Percentiles rank a stretch among this genome's conserved stretches.
These are phyloP conservation scores for Septoria linicola DNA, from an alignment of 2,329 filamentous ascomycete species.

Conservation along the genomic window DNA sequence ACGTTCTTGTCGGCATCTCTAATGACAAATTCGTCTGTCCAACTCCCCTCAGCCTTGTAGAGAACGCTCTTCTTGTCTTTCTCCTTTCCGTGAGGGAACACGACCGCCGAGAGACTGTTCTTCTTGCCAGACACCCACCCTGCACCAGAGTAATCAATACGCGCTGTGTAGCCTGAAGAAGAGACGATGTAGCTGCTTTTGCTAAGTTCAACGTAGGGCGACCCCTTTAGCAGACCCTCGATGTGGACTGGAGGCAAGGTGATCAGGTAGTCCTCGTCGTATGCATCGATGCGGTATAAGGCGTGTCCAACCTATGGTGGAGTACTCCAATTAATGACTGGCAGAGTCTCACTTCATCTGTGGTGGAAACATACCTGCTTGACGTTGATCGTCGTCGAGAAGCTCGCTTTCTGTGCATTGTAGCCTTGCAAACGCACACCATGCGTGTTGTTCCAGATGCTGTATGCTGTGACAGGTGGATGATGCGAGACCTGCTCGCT, in stretches of 20 bases:
- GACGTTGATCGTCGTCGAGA: slow-evolving; percentile 89
- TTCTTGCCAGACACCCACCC: slow-evolving; percentile 96
- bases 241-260: slow-evolving; percentile 90
- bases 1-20: slow-evolving; percentile 60
- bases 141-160: slow-evolving; percentile 89
- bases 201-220: slow-evolving; percentile 89
- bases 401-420: slow-evolving; percentile 94
- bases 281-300: slow-evolving; percentile 68
- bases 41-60: slow-evolving; percentile 85
- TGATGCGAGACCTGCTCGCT: slow-evolving; percentile 98
- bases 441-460: slow-evolving; percentile 81
- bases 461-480: slow-evolving; percentile 91
- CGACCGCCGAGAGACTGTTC: slow-evolving; percentile 76
- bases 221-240: slow-evolving; percentile 82
- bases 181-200: slow-evolving; percentile 81
- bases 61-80: slow-evolving; percentile 60
- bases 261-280: slow-evolving; percentile 77
- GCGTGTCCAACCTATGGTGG: slow-evolving; percentile 69
- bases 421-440: slow-evolving; percentile 77
- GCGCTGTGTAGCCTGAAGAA: slow-evolving; percentile 80
- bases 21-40: slow-evolving; percentile 80
- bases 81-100: slow-evolving; percentile 69
- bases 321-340: too few species aligned
- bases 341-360: too few species aligned
- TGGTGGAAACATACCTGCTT: slow-evolving; percentile 50